Evolutionary conservation across 2,329 filamentous ascomycete species (phyloP), one percentile per base, ranked within the genome.

Genomic region (Chaetomiaceae sp.): DNA sequence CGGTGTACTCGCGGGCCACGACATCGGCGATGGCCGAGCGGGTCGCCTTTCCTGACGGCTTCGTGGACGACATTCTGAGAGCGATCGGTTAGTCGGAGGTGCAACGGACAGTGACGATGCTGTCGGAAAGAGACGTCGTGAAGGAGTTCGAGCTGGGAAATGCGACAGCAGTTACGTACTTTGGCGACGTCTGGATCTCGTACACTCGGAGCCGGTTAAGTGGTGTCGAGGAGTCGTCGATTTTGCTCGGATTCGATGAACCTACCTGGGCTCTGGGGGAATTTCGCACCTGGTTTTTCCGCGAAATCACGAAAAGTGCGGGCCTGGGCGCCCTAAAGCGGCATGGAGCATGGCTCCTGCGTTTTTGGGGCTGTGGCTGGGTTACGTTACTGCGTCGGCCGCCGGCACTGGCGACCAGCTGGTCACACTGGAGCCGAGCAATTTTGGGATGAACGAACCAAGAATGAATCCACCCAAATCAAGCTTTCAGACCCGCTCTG

Each of bases 1-100:
- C 97, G 75, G 93, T 98, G 84, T 98, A 98, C 81, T 98, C 94
- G 82, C 93, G 88, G 67, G 93, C 85, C 73, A 98, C 91, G 70
- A 98, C 94, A 76, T 98, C 91, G 75, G 88, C 84, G 74, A 98
- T 95, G 78, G 94, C 94, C 74, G 88, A 95, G 71, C 90, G 88
- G 66, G 73, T 71, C 53, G 64, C 54, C 76, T 85, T 86, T 78
- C 84, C 85, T 65, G 78, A 69, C 58, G 76, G 73, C 75, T 58
- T 56, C 43, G 48, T 79, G 65, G 74, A 70, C 69, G 81, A 83
- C 81, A 85, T 85, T 76, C 75, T 80, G 68, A 57, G 60, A 54
- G 62, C 65, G 49, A 45, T 30, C 53, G 43, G 61, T 67, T 58
- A 66, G 59, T 56, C 47, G 48, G 45, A 14, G 41, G n/a, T 45